Evolutionary conservation across 1,139 yeast genomes (phyloP).

Genomic region (Kodamaea suecica): DNA sequence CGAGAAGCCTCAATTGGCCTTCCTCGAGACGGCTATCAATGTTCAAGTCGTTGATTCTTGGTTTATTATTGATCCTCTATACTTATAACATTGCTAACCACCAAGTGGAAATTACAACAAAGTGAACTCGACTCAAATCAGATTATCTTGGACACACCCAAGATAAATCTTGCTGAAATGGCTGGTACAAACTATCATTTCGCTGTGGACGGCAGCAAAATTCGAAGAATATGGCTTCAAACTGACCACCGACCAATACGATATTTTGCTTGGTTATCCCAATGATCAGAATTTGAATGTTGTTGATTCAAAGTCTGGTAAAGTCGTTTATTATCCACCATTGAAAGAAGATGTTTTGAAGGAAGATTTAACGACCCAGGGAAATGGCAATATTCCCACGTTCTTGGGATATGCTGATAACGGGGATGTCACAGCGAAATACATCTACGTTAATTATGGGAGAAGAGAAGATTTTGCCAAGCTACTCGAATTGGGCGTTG

Average conservation of each 20-base stretch:
- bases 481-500: constrained; percentile 32
- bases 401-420: constrained; percentile 47
- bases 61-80: not conserved
- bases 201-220: constrained; percentile 37
- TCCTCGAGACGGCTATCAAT: no score
- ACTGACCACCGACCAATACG: constrained; percentile 53
- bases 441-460: constrained; percentile 44
- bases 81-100: not conserved
- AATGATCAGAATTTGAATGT: constrained; percentile 45
- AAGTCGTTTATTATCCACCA: constrained; percentile 55
- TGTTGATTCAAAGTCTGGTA: constrained; percentile 17
- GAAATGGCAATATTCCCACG: constrained; percentile 43
- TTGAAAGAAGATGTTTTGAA: constrained; percentile 67
- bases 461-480: constrained; percentile 33
- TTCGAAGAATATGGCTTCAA: constrained; percentile 45
- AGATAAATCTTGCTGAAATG: constrained; percentile 30
- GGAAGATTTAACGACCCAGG: constrained; percentile 65
- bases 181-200: constrained; percentile 41
- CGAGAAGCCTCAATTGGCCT: no score
- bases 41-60: no score
- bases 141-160: constrained; percentile 14
- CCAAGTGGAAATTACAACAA: not conserved
- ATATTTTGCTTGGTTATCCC: constrained; percentile 54
- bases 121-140: constrained; percentile 8
- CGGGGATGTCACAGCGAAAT: constrained; percentile 46